Conservation (phyloP, 345 rosid species). For the Arabidopsis thaliana region TAIR10.1 NC_003076.8:2221001-2221500, state of each 20-base stretch:
- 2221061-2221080: neutral
- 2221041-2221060: too few relatives aligned
- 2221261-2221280: constrained; percentile 8
- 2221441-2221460: neutral
- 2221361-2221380: neutral
- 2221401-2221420: constrained; percentile 14
- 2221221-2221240: neutral
- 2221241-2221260: constrained; percentile 9
- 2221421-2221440: constrained; percentile 1
- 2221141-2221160: neutral
- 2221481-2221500: constrained; percentile 33
- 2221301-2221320: constrained; percentile 3
- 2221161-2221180: neutral
- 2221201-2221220: neutral
- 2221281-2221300: neutral
- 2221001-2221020: too few relatives aligned
- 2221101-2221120: neutral
- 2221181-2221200: neutral
- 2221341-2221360: constrained; percentile 5
- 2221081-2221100: neutral
- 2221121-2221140: neutral
- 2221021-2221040: too few relatives aligned
- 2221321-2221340: constrained; percentile 2
- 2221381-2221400: neutral
- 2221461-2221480: neutral